phyloP scores from a whole-genome alignment of 1,139 yeast genomes.

The Geotrichum europaeum region DNA sequence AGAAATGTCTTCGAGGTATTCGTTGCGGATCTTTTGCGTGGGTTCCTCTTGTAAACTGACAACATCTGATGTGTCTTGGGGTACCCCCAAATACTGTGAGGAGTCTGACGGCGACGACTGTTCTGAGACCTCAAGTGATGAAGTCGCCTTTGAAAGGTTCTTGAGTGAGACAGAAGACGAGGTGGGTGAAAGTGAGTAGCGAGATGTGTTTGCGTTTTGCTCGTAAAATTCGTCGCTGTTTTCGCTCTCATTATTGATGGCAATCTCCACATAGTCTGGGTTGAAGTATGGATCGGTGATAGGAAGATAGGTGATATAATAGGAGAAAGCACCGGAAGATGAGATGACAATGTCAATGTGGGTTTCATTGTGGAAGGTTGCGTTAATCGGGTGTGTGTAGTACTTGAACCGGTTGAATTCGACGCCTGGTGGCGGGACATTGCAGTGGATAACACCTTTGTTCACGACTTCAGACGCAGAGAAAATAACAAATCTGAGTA shows the following conservation, averaged over 20 bases:
- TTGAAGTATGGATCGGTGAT: conserved; percentile 22
- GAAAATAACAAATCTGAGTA: conserved; percentile 56
- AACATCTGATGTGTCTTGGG: conserved; percentile 12
- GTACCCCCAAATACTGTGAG: background rate
- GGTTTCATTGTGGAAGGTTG: conserved; percentile 42
- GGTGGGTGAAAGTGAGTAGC: background rate
- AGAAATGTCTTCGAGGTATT: conserved; percentile 3
- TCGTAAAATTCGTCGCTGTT: background rate
- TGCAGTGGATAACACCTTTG: conserved; percentile 66
- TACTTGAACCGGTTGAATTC: conserved; percentile 53
- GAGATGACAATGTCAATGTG: conserved; percentile 55
- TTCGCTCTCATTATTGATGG: background rate
- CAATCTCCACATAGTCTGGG: background rate
- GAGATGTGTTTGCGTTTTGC: background rate
- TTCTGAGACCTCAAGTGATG: background rate
- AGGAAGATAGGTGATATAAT: conserved; percentile 31
- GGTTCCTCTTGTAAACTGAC: conserved; percentile 13
- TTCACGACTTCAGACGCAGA: conserved; percentile 71
- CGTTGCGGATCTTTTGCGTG: conserved; percentile 10
- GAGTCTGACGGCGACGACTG: background rate
- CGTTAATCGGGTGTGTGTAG: conserved; percentile 46
- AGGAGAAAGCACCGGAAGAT: conserved; percentile 77
- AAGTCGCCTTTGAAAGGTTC: background rate
- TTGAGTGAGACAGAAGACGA: background rate
- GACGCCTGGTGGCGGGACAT: conserved; percentile 51